Evolutionary conservation across 305 asterid genomes (phyloP).

Genomic region (Rubia peregrina): DNA sequence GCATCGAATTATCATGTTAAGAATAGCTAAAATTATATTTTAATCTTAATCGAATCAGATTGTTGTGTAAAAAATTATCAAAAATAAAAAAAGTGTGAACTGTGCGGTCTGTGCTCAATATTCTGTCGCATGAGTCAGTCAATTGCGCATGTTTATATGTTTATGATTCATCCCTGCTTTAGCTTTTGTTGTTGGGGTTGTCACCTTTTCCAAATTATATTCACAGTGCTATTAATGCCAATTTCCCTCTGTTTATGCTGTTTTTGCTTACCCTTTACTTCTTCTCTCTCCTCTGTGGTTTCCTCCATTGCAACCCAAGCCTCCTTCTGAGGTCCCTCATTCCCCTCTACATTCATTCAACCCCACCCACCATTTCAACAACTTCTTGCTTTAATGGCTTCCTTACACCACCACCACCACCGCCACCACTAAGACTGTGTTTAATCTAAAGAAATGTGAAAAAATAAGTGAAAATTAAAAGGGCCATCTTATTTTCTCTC

Average conservation of each 20-base stretch:
- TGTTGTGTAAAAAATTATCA: neutral
- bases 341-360: conserved; percentile 35
- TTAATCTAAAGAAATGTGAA: conserved; percentile 6
- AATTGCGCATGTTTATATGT: conserved; percentile 5
- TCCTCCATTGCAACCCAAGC: conserved; percentile 86
- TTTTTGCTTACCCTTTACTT: conserved; percentile 27
- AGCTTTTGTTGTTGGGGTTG: conserved; percentile 19
- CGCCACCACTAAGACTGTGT: conserved; percentile 23
- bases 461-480: neutral
- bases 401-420: conserved; percentile 18
- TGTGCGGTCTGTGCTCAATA: neutral
- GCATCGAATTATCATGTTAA: no score
- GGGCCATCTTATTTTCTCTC: neutral
- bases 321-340: conserved; percentile 38
- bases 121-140: neutral
- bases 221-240: conserved; percentile 38
- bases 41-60: neutral
- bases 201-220: conserved; percentile 20
- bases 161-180: neutral
- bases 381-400: conserved; percentile 24
- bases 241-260: conserved; percentile 22
- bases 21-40: no score
- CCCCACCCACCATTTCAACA: conserved; percentile 46
- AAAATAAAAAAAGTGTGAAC: neutral
- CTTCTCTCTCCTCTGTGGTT: conserved; percentile 22